A percentile compares a stretch with the other conserved stretches of the same genome.
Conservation (phyloP, 495 filamentous ascomycete genomes). For the Podospora australis region DNA sequence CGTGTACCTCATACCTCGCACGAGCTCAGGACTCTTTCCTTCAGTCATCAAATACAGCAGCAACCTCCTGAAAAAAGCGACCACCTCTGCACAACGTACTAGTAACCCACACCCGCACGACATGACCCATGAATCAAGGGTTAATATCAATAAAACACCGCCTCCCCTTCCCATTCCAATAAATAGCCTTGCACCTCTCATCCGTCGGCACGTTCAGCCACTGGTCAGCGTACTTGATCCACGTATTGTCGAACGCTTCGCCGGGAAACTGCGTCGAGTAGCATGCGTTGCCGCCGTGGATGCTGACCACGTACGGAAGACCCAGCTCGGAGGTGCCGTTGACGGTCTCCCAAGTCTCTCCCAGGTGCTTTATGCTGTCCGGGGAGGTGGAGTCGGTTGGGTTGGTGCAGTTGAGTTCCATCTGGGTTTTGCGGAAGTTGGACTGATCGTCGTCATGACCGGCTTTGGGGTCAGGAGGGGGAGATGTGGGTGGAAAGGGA, state of each 20-base stretch:
- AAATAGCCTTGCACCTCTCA: background rate
- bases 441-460: no score
- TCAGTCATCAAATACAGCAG: no score
- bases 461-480: no score
- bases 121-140: no score
- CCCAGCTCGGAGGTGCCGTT: background rate
- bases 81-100: no score
- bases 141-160: background rate
- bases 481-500: constrained; percentile 8
- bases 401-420: background rate
- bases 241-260: background rate
- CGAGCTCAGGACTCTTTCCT: no score
- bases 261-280: background rate
- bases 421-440: no score
- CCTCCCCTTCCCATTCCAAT: background rate
- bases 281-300: background rate
- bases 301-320: background rate
- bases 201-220: background rate
- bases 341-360: background rate
- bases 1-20: no score
- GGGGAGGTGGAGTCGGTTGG: no score
- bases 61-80: no score
- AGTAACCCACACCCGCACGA: no score
- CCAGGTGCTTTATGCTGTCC: no score
- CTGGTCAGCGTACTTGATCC: background rate